Evolutionary conservation across 352 stramenopile genomes (phyloP).

Genomic region (Globisporangium takayamanum): DNA sequence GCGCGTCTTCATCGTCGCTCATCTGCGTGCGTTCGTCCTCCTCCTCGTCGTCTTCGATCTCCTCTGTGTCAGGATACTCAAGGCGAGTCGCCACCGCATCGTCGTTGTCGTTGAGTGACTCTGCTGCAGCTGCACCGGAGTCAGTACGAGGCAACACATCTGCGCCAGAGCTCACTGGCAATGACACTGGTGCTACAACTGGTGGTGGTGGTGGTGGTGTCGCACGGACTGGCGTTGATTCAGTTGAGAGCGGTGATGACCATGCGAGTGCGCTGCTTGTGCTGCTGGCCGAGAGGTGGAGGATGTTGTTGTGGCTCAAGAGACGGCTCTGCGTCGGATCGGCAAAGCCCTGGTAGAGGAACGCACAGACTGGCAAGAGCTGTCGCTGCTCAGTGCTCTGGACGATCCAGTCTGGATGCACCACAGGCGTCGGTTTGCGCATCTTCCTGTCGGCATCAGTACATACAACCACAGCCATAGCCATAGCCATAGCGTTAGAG

Average conservation of each 20-base stretch:
- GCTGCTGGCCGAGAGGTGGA: neutral
- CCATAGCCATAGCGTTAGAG: too few relatives aligned
- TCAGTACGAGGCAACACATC: too few relatives aligned
- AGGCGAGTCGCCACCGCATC: neutral
- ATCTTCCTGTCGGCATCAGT: slow-evolving; percentile 30
- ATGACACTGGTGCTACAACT: too few relatives aligned
- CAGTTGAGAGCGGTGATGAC: neutral
- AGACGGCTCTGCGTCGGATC: slow-evolving; percentile 62
- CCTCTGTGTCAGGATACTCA: neutral
- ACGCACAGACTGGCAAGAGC: slow-evolving; percentile 70
- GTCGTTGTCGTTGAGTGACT: too few relatives aligned
- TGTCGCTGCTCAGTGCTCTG: slow-evolving; percentile 74
- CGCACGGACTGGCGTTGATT: too few relatives aligned
- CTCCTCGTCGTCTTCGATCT: neutral
- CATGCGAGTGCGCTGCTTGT: neutral
- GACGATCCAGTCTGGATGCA: slow-evolving; percentile 89
- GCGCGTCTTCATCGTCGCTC: neutral
- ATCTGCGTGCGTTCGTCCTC: neutral
- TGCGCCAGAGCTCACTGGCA: too few relatives aligned
- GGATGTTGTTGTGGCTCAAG: slow-evolving; percentile 15
- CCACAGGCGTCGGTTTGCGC: slow-evolving; percentile 61
- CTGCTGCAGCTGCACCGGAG: too few relatives aligned
- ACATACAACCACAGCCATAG: neutral
- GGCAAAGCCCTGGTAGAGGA: slow-evolving; percentile 80
- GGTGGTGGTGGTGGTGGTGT: too few relatives aligned